phyloP scores from a whole-genome alignment of 2,329 filamentous ascomycete genomes.

The Sphaerulina vaccinii region DNA sequence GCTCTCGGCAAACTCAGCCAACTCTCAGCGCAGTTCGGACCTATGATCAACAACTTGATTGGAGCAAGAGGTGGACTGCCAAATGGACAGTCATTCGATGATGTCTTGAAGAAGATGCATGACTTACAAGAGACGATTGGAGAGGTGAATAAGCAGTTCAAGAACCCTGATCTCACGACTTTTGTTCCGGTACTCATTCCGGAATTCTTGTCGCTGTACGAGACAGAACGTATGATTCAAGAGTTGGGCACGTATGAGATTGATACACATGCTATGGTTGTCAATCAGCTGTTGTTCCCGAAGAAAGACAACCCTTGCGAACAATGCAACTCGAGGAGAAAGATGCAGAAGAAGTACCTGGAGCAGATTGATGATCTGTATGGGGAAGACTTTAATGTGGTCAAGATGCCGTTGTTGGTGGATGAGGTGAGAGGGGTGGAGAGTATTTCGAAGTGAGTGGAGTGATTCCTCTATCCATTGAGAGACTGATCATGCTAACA shows the following conservation, averaged over 20 bases:
- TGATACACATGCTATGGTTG: slow-evolving; percentile 95
- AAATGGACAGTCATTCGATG: slow-evolving; percentile 87
- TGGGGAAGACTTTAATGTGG: slow-evolving; percentile 94
- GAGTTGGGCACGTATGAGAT: slow-evolving; percentile 90
- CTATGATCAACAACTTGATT: slow-evolving; percentile 90
- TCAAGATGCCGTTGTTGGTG: slow-evolving; percentile 93
- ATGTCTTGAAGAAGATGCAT: slow-evolving; percentile 94
- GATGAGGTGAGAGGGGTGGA: slow-evolving; percentile 97
- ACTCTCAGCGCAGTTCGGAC: slow-evolving; percentile 89
- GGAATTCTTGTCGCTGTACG: slow-evolving; percentile 93
- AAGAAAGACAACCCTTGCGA: slow-evolving; percentile 82
- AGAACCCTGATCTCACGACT: slow-evolving; percentile 90
- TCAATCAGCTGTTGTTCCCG: slow-evolving; percentile 96
- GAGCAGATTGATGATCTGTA: slow-evolving; percentile 98
- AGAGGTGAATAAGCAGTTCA: slow-evolving; percentile 98
- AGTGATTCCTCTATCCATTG: neutral
- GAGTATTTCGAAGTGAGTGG: slow-evolving; percentile 68
- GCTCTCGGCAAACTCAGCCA: slow-evolving; percentile 96
- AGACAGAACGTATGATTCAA: slow-evolving; percentile 99
- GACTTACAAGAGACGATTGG: slow-evolving; percentile 85
- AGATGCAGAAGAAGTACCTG: slow-evolving; percentile 99
- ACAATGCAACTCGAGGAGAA: slow-evolving; percentile 88
- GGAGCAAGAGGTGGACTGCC: slow-evolving; percentile 74
- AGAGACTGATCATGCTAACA: slow-evolving; percentile 20
- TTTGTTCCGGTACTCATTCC: slow-evolving; percentile 99